A percentile compares a stretch with the other conserved stretches of the same genome.
These are phyloP conservation scores for Tetrapisispora phaffii DNA, from an alignment of 805 yeast species.

Conservation along the genomic window DNA sequence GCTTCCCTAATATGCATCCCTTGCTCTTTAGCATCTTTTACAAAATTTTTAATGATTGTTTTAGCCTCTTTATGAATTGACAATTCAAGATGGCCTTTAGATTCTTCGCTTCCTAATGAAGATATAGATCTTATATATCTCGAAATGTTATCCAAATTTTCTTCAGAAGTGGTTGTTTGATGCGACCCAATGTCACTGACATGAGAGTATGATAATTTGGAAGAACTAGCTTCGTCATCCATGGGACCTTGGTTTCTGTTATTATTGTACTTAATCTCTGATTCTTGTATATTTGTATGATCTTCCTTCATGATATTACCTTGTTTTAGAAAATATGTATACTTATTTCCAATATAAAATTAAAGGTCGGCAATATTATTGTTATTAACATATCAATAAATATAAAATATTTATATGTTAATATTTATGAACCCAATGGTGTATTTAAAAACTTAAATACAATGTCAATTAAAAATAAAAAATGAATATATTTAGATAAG, in stretches of 20 bases:
- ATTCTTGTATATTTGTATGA: not conserved
- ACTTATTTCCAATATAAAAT: too few relatives aligned
- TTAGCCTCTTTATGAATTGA: slow-evolving; percentile 7
- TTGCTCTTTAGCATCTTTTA: slow-evolving; percentile 31
- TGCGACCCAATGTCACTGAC: not conserved
- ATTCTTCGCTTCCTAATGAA: not conserved
- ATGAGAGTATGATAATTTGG: not conserved
- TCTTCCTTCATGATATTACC: not conserved
- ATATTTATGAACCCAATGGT: too few relatives aligned
- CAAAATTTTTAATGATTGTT: slow-evolving; percentile 25
- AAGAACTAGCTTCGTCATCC: not conserved
- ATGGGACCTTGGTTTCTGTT: not conserved
- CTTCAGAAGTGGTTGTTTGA: not conserved
- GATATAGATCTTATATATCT: slow-evolving; percentile 1
- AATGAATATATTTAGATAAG: too few relatives aligned
- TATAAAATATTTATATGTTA: too few relatives aligned
- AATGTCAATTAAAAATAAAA: too few relatives aligned
- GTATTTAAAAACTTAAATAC: too few relatives aligned
- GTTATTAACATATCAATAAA: too few relatives aligned
- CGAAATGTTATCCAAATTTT: not conserved
- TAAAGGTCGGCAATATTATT: too few relatives aligned
- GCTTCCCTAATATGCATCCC: slow-evolving; percentile 33
- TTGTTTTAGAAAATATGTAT: too few relatives aligned
- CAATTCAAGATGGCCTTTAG: not conserved
- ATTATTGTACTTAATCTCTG: not conserved